Percentiles rank a stretch among this genome's conserved stretches.
phyloP scores from a whole-genome alignment of 2,329 filamentous ascomycete species.

The Stromatinia cepivora region DNA sequence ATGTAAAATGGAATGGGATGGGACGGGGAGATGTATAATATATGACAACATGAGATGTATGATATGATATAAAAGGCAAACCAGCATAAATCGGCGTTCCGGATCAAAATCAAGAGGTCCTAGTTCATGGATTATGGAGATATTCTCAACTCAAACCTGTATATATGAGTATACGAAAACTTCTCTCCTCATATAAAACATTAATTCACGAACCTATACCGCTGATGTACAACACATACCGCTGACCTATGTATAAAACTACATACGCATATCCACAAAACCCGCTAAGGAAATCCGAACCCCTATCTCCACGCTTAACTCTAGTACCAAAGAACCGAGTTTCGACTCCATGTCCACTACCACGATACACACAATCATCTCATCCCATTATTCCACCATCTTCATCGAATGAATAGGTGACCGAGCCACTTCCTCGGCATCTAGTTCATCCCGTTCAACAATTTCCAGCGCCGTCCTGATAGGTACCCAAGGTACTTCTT shows the following conservation, averaged over 20 bases:
- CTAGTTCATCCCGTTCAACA: too few relatives aligned
- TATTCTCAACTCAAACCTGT: not conserved
- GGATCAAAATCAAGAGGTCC: not conserved
- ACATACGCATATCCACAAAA: not conserved
- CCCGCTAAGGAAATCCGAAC: not conserved
- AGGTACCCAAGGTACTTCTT: too few relatives aligned
- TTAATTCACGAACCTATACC: not conserved
- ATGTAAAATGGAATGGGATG: not conserved
- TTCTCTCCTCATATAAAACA: not conserved
- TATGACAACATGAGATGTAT: not conserved
- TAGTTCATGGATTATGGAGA: not conserved
- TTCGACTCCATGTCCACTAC: not conserved
- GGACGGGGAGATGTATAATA: not conserved
- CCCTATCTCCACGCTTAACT: not conserved
- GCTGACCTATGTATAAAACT: not conserved
- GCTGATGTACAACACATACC: conserved; percentile 1
- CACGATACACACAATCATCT: not conserved
- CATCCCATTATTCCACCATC: not conserved
- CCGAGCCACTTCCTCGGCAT: not conserved
- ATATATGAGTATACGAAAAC: not conserved
- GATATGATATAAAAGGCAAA: not conserved
- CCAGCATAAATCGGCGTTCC: conserved; percentile 6
- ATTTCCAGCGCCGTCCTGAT: too few relatives aligned
- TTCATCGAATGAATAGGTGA: not conserved
- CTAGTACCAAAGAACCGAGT: not conserved